Base-by-base conservation (phyloP, 164 flowering plant genomes). In the Vitis riparia region DNA sequence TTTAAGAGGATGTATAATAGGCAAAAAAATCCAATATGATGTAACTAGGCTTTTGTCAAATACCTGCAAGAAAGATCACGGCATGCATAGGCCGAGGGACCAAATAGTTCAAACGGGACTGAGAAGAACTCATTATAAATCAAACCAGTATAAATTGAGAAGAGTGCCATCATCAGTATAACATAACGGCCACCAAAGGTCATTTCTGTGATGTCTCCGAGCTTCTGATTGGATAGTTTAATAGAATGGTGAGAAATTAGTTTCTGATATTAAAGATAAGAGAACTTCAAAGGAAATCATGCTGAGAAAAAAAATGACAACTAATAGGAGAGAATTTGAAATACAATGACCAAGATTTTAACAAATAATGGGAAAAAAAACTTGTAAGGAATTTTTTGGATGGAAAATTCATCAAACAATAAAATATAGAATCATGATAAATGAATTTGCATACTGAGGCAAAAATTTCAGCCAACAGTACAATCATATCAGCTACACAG, bases 161-260 rank as follows among this genome's bases (percentile, higher is more conserved):
- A 95, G 57, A 95, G 65, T 52, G 99, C 63, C 99, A 95, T 93
- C 92, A 93, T 67, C 86, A 95, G 1, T 68, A 95, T 90, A 59
- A 91, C 93, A 82, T 95, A 95, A 70, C 99, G 98, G 6, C 99
- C 99, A 63, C 99, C 97, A 79, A 96, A 96, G 29, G 90, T 76
- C 98, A 95, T 91, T 67, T 90, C 97, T 63, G 77, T 85, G 63
- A 95, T 95, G 80, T 93, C 99, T 69, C 92, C 98, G 71, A 95
- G 95, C 72, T 95, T 95, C 99, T 95, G 91, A n/a, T n/a, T n/a
- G n/a, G n/a, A n/a, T 68, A 69, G 60, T 64, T 58, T 12, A 44
- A 32, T 53, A 51, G 32, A 16, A 74, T 48, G 9, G 37, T 51
- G 44, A 37, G 5, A 37, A 37, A 37, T 37, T 37, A 37, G 44